Conservation (phyloP, 139 green algal species). For the Picochlorum sp. region DNA sequence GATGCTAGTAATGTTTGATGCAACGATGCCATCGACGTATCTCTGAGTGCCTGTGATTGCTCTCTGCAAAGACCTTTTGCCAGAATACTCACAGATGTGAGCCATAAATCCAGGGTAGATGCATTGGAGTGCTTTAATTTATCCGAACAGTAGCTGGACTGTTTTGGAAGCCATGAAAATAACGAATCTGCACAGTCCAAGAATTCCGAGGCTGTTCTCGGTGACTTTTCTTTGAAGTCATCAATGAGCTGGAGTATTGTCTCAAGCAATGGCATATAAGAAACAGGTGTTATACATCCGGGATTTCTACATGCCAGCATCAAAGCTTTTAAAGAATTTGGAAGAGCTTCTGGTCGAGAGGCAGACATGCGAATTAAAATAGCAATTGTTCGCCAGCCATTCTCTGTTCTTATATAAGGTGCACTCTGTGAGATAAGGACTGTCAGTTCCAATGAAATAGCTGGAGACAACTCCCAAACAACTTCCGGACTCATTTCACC, state of each 20-base stretch:
- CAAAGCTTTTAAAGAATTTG: slow-evolving; percentile 23
- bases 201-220: slow-evolving; percentile 23
- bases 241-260: slow-evolving; percentile 44
- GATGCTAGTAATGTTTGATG: slow-evolving; percentile 53
- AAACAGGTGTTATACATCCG: not conserved
- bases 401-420: slow-evolving; percentile 53
- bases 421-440: slow-evolving; percentile 47
- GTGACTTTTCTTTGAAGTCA: slow-evolving; percentile 15
- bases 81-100: slow-evolving; percentile 35
- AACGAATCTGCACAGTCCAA: slow-evolving; percentile 43
- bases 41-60: slow-evolving; percentile 30
- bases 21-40: slow-evolving; percentile 46
- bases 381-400: slow-evolving; percentile 72
- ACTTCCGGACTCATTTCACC: not conserved
- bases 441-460: slow-evolving; percentile 57
- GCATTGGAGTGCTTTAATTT: slow-evolving; percentile 11
- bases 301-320: slow-evolving; percentile 4
- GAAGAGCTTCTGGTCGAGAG: slow-evolving; percentile 24
- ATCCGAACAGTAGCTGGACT: slow-evolving; percentile 1
- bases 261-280: slow-evolving; percentile 23
- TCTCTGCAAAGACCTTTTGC: slow-evolving; percentile 26
- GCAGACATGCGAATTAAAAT: slow-evolving; percentile 64
- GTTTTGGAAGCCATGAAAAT: slow-evolving; percentile 33
- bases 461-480: slow-evolving; percentile 49
- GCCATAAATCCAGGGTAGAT: slow-evolving; percentile 45